These are phyloP conservation scores for Heracleum sosnowskyi DNA, from an alignment of 129 eudicot species.

Conservation along the genomic window DNA sequence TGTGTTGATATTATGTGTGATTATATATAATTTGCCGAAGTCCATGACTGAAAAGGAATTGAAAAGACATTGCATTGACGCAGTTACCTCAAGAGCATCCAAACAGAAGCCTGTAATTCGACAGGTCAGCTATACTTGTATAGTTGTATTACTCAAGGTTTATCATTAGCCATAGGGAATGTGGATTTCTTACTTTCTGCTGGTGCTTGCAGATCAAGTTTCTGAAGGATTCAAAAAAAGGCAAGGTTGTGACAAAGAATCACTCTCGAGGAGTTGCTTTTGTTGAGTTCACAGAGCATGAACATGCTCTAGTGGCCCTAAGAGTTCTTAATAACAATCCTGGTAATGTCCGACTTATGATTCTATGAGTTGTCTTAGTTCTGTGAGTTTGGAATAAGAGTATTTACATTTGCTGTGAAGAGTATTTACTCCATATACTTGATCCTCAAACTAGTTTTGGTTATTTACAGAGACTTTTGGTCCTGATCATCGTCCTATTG, in stretches of 20 bases:
- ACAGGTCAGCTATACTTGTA: constrained; percentile 53
- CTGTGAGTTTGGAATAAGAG: background rate
- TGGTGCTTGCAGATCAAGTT: constrained; percentile 59
- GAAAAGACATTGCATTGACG: constrained; percentile 59
- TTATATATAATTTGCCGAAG: constrained; percentile 84
- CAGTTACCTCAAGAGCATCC: constrained; percentile 84
- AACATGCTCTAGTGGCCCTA: constrained; percentile 54
- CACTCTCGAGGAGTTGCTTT: constrained; percentile 96
- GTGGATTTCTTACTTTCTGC: background rate
- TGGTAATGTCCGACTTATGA: constrained; percentile 31
- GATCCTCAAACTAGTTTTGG: background rate
- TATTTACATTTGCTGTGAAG: background rate
- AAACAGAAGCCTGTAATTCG: constrained; percentile 71
- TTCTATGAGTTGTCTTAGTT: background rate
- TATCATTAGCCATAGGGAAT: too few species aligned
- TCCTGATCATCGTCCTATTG: constrained; percentile 88
- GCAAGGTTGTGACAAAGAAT: constrained; percentile 50
- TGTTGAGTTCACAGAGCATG: constrained; percentile 58
- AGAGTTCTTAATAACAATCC: constrained; percentile 97
- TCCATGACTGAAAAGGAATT: constrained; percentile 64
- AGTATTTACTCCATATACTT: background rate
- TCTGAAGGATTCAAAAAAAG: constrained; percentile 55
- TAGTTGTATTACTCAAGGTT: background rate
- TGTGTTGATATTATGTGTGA: too few species aligned
- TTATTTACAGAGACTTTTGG: constrained; percentile 62